Base-by-base conservation (phyloP, 768 basidiomycete species). In the Suillus paluster region DNA sequence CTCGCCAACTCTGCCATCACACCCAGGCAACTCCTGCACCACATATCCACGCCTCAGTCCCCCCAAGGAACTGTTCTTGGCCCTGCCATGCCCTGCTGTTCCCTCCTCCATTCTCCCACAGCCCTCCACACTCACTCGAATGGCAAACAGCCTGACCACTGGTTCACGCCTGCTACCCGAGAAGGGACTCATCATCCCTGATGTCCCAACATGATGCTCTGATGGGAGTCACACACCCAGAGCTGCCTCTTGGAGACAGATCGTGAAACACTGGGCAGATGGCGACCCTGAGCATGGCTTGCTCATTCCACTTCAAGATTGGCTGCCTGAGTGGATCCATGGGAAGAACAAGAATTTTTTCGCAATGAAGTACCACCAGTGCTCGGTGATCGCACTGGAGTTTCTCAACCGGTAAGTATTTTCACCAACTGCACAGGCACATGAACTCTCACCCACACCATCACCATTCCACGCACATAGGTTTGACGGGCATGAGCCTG, bases 291-390 rank as follows among this genome's bases (percentile, higher is more conserved):
- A 46, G 1, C 34, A 30, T 8, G 55, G 55, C 25, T 49, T 64
- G 6, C 25, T 53, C 17, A 41, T 39, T 4, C 63, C 63, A n/a
- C 56, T 64, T 34, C 60, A n/a, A 33, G 50, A 64, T 12, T 64
- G 63, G 63, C 59, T 60, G 1, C 17, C 21, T 5, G 1, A 46
- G 2, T 61, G 59, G 55, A 33, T 10, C 34, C 38, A n/a, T 8
- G 57, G 60, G 6, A 23, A 14, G n/a, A 64, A 64, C 50, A 19
- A 45, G 39, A 41, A 41, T 4, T 1, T 52, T 7, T 61, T 64
- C 4, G 41, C 30, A 2, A 9, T 33, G 14, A 64, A 64, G 19
- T 54, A 64, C 27, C 12, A 36, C 15, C 17, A 64, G 23, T 41
- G 42, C 19, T 46, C 49, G 0, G 21, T 58, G 1, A 61, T 61